These are phyloP conservation scores for Nicotiana undulata DNA, from an alignment of 257 asterid genomes.

Conservation along the genomic window DNA sequence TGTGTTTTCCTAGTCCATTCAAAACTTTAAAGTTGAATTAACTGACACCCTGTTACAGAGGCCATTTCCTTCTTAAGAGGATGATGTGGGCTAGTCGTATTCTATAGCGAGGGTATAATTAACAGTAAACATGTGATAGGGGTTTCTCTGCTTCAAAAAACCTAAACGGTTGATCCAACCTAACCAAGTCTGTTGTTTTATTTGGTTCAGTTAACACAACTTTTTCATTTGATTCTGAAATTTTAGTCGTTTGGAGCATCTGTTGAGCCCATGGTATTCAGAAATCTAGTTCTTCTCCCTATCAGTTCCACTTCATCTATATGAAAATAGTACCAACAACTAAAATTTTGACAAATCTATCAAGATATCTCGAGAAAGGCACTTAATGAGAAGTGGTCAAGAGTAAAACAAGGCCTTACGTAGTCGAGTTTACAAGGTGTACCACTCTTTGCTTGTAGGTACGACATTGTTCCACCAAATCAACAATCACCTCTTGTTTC, in stretches of 20 bases:
- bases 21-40: neutral
- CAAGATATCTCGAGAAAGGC: constrained; percentile 7
- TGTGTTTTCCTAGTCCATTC: neutral
- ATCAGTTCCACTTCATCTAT: neutral
- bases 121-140: neutral
- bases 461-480: constrained; percentile 96
- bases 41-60: neutral
- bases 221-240: neutral
- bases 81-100: neutral
- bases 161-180: neutral
- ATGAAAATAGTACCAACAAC: neutral
- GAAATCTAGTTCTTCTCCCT: neutral
- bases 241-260: neutral
- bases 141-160: neutral
- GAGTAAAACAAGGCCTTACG: constrained; percentile 57
- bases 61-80: neutral
- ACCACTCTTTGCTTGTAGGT: constrained; percentile 93
- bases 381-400: constrained; percentile 7
- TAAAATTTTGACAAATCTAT: neutral
- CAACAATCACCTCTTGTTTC: constrained; percentile 95
- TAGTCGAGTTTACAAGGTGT: constrained; percentile 93
- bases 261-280: neutral
- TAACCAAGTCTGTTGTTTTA: neutral
- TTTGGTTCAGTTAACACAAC: neutral
- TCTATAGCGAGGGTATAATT: neutral